Evolutionary conservation across 1,139 yeast species (phyloP), one percentile per base, ranked within the genome.

Genomic region (Yamadazyma siamensis): DNA sequence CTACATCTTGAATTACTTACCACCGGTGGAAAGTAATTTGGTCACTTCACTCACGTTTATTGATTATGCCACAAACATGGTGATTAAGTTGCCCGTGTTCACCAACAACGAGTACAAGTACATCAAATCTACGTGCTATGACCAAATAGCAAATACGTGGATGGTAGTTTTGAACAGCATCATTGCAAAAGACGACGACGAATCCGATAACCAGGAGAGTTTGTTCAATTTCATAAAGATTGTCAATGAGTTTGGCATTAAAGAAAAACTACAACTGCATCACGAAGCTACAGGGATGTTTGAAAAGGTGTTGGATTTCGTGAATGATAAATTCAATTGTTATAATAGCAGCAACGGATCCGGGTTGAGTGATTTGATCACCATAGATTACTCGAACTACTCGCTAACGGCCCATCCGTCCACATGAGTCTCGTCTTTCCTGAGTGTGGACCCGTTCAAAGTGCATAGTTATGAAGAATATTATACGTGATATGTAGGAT

Each of bases 111-210:
- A 82, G 43, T 84, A 83, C 56, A 87, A 82, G 54, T 82, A 84
- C 50, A 82, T 80, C 45, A 75, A 75, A 46, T 65, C 67, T 41
- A 67, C 81, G 50, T 91, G 95, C 23, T 78, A 81, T 51, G 94
- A 86, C 46, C 94, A 87, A 54, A 62, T 91, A 14, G 75, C 85
- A 20, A 73, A 76, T 37, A 85, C 94, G 10, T 86, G 95, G 86
- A 61, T 75, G 32, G 70, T 80, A 21, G 74, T 77, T 10, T 65
- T 87, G 32, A 63, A 62, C 34, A 79, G 72, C 23, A 49, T 51
- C 27, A 46, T 32, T 19, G 35, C 34, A 7, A 44, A 44, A 14
- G 36, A 35, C 10, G 41, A 37, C 14, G 37, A 32, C 13, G 43
- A 42, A 12, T 28, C 32, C 13, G 22, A 30, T 21, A 25, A 33